A percentile compares a stretch with the other conserved stretches of the same genome.
Evolutionary conservation across 2,329 filamentous ascomycete genomes (phyloP).

Genomic region (Lachnellula cervina): DNA sequence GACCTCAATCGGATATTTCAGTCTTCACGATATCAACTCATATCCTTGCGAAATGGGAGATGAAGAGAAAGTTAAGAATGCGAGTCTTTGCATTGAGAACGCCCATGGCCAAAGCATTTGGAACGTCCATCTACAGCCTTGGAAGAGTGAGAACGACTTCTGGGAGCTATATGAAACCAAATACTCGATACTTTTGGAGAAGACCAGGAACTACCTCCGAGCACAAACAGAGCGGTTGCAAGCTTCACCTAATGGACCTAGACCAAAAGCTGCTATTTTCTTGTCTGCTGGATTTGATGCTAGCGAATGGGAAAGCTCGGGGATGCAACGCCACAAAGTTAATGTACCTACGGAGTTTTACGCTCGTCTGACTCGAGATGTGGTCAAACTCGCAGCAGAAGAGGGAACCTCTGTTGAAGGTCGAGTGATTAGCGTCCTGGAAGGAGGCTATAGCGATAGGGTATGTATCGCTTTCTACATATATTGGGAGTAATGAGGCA

Average conservation of each 20-base stretch:
- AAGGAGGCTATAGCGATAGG: conserved; percentile 93
- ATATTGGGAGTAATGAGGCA: too few relatives aligned
- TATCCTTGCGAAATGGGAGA: conserved; percentile 96
- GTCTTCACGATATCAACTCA: conserved; percentile 95
- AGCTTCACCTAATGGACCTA: conserved; percentile 49
- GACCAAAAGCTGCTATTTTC: conserved; percentile 83
- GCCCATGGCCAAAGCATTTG: conserved; percentile 91
- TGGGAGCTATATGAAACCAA: conserved; percentile 81
- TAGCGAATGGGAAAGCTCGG: conserved; percentile 85
- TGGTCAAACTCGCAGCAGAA: conserved; percentile 77
- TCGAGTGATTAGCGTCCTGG: conserved; percentile 84
- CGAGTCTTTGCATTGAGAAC: conserved; percentile 89
- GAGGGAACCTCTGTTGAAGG: conserved; percentile 73
- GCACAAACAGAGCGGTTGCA: conserved; percentile 64
- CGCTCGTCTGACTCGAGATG: conserved; percentile 80
- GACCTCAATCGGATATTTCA: conserved; percentile 90
- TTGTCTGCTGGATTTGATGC: conserved; percentile 95
- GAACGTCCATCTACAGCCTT: conserved; percentile 90
- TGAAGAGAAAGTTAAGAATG: conserved; percentile 85
- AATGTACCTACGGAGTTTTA: conserved; percentile 98
- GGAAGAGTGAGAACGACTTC: conserved; percentile 79
- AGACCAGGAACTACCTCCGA: conserved; percentile 72
- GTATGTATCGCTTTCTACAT: too few relatives aligned
- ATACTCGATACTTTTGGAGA: conserved; percentile 73
- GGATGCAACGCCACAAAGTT: conserved; percentile 94